A percentile compares a stretch with the other conserved stretches of the same genome.
These are phyloP conservation scores for Madurella fahalii DNA, from an alignment of 2,329 filamentous ascomycete genomes.

Conservation along the genomic window DNA sequence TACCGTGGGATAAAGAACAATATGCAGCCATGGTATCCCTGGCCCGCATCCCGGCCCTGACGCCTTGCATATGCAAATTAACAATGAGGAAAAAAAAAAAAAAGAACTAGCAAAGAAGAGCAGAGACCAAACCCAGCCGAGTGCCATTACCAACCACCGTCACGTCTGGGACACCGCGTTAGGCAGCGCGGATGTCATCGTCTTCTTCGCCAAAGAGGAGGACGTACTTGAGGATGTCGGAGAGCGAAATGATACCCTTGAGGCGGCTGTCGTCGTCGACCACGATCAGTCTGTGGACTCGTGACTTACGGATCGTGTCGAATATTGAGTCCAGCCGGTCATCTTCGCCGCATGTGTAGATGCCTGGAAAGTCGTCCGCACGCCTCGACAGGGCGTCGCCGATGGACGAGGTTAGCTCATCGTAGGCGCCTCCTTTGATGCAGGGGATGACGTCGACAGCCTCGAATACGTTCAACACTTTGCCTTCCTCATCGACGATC, in stretches of 20 bases:
- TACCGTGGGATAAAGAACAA: conserved; percentile 17
- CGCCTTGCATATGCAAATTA: conserved; percentile 29
- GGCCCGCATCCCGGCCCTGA: conserved; percentile 23
- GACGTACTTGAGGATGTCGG: conserved; percentile 94
- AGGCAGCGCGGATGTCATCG: conserved; percentile 30
- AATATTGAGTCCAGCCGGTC: conserved; percentile 95
- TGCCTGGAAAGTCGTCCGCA: conserved; percentile 87
- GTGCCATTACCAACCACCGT: neutral
- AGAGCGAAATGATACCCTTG: conserved; percentile 85
- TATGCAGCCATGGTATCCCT: conserved; percentile 28
- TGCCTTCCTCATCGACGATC: conserved; percentile 73
- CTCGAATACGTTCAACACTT: conserved; percentile 93
- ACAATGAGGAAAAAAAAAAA: conserved; percentile 8
- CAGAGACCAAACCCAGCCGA: conserved; percentile 1
- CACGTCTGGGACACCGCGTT: neutral
- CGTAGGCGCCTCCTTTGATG: conserved; percentile 89
- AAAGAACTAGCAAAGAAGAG: conserved; percentile 1
- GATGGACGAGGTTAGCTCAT: conserved; percentile 80
- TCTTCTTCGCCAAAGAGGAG: conserved; percentile 72
- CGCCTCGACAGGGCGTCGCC: conserved; percentile 86
- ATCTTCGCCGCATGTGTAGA: conserved; percentile 90
- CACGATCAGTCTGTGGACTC: conserved; percentile 88
- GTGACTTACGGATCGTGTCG: conserved; percentile 90
- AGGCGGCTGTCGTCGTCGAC: conserved; percentile 86
- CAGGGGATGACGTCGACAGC: conserved; percentile 95